Evolutionary conservation across 345 rosid genomes (phyloP).

Genomic region (Arabis alpina): DNA sequence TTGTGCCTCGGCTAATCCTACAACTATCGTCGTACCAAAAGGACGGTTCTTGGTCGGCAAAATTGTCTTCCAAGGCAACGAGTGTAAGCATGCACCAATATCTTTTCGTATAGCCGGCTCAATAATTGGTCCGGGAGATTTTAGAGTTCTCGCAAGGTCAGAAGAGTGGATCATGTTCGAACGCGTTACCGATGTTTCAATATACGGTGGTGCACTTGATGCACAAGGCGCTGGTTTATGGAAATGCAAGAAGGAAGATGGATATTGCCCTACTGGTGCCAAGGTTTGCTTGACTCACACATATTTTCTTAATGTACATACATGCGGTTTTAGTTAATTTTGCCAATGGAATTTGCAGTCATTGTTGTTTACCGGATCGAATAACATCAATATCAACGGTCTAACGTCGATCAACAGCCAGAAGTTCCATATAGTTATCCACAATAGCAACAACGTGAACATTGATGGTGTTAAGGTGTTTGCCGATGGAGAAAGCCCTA

Average conservation of each 20-base stretch:
- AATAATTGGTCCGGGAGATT: slow-evolving; percentile 63
- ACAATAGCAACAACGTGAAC: slow-evolving; percentile 55
- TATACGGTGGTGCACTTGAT: slow-evolving; percentile 66
- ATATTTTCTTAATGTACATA: neutral
- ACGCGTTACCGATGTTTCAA: slow-evolving; percentile 53
- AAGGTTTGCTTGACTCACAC: slow-evolving; percentile 46
- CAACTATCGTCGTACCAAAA: slow-evolving; percentile 59
- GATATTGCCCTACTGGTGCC: slow-evolving; percentile 64
- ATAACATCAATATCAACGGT: slow-evolving; percentile 56
- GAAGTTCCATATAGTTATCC: slow-evolving; percentile 61
- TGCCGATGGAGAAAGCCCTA: slow-evolving; percentile 68
- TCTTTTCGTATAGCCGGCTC: slow-evolving; percentile 61
- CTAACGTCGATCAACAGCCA: slow-evolving; percentile 73
- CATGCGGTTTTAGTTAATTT: neutral
- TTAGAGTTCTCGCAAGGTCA: slow-evolving; percentile 40
- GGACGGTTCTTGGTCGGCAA: slow-evolving; percentile 58
- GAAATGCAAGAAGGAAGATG: slow-evolving; percentile 62
- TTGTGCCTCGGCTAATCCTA: slow-evolving; percentile 50
- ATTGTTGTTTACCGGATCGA: slow-evolving; percentile 55
- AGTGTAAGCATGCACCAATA: slow-evolving; percentile 54
- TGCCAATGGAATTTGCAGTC: slow-evolving; percentile 41
- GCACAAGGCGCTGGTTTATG: slow-evolving; percentile 63
- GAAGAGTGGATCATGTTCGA: slow-evolving; percentile 58
- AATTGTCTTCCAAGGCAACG: slow-evolving; percentile 55
- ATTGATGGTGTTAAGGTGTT: slow-evolving; percentile 51